Evolutionary conservation across 2,329 filamentous ascomycete species (phyloP), one percentile per base, ranked within the genome.

Genomic region (Colletotrichum theobromicola): DNA sequence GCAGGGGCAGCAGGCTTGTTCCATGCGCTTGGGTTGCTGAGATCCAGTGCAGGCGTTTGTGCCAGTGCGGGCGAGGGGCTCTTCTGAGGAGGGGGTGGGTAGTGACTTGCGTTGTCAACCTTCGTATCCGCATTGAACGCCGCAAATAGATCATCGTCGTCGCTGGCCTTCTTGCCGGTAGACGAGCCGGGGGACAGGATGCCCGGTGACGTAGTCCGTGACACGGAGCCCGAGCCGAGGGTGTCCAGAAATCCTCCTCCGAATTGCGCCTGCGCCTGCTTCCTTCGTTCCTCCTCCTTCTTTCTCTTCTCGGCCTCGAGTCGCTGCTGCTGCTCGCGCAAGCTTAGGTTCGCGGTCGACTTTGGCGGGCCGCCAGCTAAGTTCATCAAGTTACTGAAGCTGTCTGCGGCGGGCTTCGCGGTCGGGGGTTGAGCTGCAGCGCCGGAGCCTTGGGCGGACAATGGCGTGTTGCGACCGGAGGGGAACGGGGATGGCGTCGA

Each of bases 161-260:
- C 88, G 16, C 83, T 82, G 70, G 79, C 79, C 55, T 77, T 77
- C 58, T 80, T 83, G 70, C 78, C 83, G 69, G 79, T 83, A 6
- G 73, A 62, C 18, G 65, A 72, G 16, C 73, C 61, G 3, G 58
- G 79, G 34, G 63, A 82, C 74, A 21, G 81, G 77, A 83, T 75
- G 6, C 84, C 82, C 0, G 88, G 86, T 13, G 87, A 88, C n/a
- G 84, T 80, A 4, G 85, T 87, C 67, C 86, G 84, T n/a, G 87
- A 87, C 61, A 85, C 83, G 70, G 85, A 83, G 57, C 88, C 85
- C 37, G 88, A 88, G 62, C 91, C 95, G 62, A 97, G 85, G 15
- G 85, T 90, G 80, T 97, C 94, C 92, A 94, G 96, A 81, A 95
- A 95, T 75, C 92, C 91, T 13, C 90, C 89, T 4, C 94, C 95